Conservation (phyloP, 345 rosid genomes). For the Garcia nutans region DNA sequence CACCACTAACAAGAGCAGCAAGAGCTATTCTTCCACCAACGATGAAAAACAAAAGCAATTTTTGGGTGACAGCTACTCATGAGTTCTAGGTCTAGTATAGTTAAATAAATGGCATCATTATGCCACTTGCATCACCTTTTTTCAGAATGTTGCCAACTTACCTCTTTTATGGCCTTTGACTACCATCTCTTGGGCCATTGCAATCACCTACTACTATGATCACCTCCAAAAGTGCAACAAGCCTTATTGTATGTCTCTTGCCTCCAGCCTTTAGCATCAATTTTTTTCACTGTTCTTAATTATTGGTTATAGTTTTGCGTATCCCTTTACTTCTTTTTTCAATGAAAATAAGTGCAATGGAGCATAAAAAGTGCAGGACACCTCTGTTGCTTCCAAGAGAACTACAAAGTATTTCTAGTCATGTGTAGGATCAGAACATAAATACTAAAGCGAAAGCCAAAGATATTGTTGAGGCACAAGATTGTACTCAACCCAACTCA, state of each 20-base stretch:
- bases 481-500: no score
- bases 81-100: neutral
- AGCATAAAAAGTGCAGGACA: no score
- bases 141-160: neutral
- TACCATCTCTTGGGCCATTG: no score
- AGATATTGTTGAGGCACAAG: neutral
- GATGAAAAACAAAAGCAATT: neutral
- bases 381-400: neutral
- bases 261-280: neutral
- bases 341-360: neutral
- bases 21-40: neutral
- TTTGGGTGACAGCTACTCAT: neutral
- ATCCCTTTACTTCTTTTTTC: neutral
- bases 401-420: neutral
- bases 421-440: neutral
- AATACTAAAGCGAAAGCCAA: neutral
- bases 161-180: neutral
- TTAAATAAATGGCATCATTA: neutral
- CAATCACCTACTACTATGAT: no score
- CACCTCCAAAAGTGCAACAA: no score
- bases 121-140: neutral
- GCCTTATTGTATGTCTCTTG: neutral
- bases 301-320: neutral
- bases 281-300: neutral
- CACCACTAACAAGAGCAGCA: neutral